Base-by-base conservation (phyloP, 2,329 filamentous ascomycete genomes). In the Conoideocrella luteorostrata region DNA sequence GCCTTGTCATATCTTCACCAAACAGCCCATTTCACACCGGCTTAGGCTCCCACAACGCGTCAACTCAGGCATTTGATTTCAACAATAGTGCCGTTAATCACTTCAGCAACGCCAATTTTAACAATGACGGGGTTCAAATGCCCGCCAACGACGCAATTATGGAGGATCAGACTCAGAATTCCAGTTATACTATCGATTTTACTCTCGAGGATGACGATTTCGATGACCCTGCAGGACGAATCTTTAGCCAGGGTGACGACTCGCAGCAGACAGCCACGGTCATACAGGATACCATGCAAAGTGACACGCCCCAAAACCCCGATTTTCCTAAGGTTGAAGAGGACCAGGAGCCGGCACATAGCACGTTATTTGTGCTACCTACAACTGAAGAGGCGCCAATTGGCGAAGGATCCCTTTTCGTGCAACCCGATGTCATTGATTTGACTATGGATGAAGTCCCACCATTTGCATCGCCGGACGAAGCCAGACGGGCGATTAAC, bases 371-470 rank as follows among this genome's bases (percentile, higher is more conserved):
- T 34, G 15, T 17, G 5, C 13, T n/a, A 7, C 12, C 11, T 11
- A 12, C n/a, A 12, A 13, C 7, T 12, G n/a, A 37, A 11, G 13
- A 32, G 12, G n/a, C 4, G 21, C 2, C 11, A 12, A 18, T 7
- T 13, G 18, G 11, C 3, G 44, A 45, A 39, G 44, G 21, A 10
- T 38, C 39, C 5, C 15, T 45, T 10, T 45, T 45, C 15, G 15
- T 45, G 12, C 21, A 20, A 6, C 10, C 28, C 3, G 17, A 36
- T 10, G 2, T 35, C 6, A 15, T 40, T 20, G 43, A 39, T 12
- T 28, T 44, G 12, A 39, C 42, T 17, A 18, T 20, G 10, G 43
- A 44, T 17, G 4, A 15, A 9, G 13, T 21, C 21, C 22, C 13
- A 5, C 12, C 3, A 24, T 30, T 11, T 4, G 2, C 12, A 3